phyloP scores from a whole-genome alignment of 1,139 yeast genomes.

The Geotrichum europaeum region DNA sequence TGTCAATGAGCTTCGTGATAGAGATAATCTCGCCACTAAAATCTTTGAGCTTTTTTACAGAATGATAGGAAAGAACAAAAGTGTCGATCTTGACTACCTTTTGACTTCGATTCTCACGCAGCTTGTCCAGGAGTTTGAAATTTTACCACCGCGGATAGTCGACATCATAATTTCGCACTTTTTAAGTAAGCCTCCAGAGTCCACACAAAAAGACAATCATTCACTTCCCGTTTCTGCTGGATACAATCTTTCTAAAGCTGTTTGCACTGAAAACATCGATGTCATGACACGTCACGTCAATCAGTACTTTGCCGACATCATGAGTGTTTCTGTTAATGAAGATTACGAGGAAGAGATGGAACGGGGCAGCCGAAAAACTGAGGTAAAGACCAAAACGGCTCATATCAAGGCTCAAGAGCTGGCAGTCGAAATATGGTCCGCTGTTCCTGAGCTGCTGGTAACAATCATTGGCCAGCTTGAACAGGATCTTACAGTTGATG shows the following conservation, averaged over 20 bases:
- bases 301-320: conserved; percentile 70
- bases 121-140: conserved; percentile 67
- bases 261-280: conserved; percentile 68
- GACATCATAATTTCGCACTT: conserved; percentile 56
- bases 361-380: conserved; percentile 26
- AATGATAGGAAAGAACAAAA: conserved; percentile 29
- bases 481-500: conserved; percentile 67
- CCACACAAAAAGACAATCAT: conserved; percentile 29
- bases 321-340: conserved; percentile 34
- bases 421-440: conserved; percentile 66
- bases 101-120: conserved; percentile 68
- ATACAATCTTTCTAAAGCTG: conserved; percentile 56
- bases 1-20: conserved; percentile 66
- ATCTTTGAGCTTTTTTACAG: conserved; percentile 62
- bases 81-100: conserved; percentile 42
- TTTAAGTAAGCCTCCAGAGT: conserved; percentile 37
- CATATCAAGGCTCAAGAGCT: conserved; percentile 44
- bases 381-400: conserved; percentile 1
- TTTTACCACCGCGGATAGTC: conserved; percentile 58
- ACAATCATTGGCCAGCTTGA: conserved; percentile 76
- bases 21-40: conserved; percentile 48
- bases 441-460: conserved; percentile 66
- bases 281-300: conserved; percentile 73
- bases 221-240: conserved; percentile 46
- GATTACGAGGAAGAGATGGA: conserved; percentile 28